Evolutionary conservation across 2,329 filamentous ascomycete species (phyloP).

Genomic region (Alternaria tenuissima): DNA sequence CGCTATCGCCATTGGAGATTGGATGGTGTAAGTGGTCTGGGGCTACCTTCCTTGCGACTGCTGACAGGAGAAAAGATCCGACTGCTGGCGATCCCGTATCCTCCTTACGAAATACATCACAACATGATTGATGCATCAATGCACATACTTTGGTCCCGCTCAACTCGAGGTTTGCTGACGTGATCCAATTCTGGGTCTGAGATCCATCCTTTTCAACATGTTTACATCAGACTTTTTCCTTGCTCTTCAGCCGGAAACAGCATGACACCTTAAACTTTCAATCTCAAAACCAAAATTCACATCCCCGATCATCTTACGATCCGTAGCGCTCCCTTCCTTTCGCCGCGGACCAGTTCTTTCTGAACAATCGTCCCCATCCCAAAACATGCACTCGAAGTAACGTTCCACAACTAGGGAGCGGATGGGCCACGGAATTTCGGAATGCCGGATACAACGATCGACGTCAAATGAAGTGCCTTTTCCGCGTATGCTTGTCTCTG

Average conservation of each 20-base stretch:
- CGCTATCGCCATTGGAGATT: not conserved
- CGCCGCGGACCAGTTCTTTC: not conserved
- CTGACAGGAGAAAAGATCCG: not conserved
- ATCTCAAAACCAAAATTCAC: not conserved
- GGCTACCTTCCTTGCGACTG: not conserved
- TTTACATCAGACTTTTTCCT: not conserved
- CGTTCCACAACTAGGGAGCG: not conserved
- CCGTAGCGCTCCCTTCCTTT: not conserved
- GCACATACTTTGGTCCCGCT: too few relatives aligned
- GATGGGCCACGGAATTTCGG: not conserved
- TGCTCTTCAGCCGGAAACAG: not conserved
- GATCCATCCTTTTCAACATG: not conserved
- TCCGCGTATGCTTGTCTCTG: not conserved
- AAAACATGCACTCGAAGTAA: not conserved
- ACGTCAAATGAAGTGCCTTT: not conserved
- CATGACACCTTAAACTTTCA: not conserved
- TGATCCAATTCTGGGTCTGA: not conserved
- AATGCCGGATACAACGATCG: not conserved
- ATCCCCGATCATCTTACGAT: not conserved
- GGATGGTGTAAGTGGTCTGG: not conserved
- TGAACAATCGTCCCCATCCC: not conserved
- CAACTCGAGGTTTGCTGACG: not conserved
- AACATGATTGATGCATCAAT: fast-evolving
- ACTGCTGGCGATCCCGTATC: not conserved
- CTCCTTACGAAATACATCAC: not conserved